Conservation (phyloP, 495 filamentous ascomycete species). For the Neurospora intermedia region DNA sequence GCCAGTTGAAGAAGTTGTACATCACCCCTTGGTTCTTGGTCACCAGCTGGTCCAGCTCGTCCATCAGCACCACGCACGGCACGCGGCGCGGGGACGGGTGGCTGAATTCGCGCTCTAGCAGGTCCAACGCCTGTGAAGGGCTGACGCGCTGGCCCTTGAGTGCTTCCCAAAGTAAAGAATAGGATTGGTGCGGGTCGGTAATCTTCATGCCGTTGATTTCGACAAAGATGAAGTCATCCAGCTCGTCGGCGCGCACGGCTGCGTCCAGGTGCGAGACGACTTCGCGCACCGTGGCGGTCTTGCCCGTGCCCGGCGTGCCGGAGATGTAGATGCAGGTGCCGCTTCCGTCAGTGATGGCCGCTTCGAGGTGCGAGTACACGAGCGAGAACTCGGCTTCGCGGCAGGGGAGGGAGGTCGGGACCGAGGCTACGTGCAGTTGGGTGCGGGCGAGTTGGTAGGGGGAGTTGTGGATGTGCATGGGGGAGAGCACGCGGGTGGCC, state of each 20-base stretch:
- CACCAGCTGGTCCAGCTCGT: conserved; percentile 95
- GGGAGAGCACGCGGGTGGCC: conserved; percentile 75
- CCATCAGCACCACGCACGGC: conserved; percentile 97
- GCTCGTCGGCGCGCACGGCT: conserved; percentile 76
- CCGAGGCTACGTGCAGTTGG: conserved; percentile 83
- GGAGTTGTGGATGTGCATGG: conserved; percentile 63
- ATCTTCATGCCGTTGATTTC: conserved; percentile 99
- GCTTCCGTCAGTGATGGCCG: conserved; percentile 85
- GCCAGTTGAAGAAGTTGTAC: conserved; percentile 99
- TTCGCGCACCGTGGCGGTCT: conserved; percentile 95
- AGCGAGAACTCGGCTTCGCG: conserved; percentile 83
- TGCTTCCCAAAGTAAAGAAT: conserved; percentile 92
- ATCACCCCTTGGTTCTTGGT: conserved; percentile 97
- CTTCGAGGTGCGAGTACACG: conserved; percentile 87
- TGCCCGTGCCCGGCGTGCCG: conserved; percentile 97
- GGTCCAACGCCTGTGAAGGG: conserved; percentile 79
- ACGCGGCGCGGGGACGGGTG: conserved; percentile 81
- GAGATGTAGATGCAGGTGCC: conserved; percentile 98
- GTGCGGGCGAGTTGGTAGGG: conserved; percentile 88
- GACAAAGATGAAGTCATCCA: conserved; percentile 98
- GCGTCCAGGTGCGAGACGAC: conserved; percentile 81
- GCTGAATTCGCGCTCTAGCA: conserved; percentile 86
- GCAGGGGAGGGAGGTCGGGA: conserved; percentile 81
- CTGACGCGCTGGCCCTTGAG: conserved; percentile 87
- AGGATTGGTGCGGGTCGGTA: conserved; percentile 94